Evolutionary conservation across 1,284 basidiomycete species (phyloP), one percentile per base, ranked within the genome.

Genomic region (Rhodotorula sp.): DNA sequence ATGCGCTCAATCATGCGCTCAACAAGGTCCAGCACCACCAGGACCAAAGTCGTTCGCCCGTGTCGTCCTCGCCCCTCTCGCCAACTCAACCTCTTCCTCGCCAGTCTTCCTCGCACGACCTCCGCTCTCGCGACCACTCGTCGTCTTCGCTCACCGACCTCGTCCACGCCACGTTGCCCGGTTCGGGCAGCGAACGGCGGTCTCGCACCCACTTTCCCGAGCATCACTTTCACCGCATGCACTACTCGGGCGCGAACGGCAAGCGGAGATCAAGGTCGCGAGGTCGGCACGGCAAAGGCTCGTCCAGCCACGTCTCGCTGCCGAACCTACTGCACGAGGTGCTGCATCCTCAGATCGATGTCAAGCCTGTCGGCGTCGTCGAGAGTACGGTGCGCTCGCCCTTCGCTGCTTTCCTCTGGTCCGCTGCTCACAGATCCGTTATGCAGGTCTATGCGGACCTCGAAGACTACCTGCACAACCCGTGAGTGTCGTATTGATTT

Each of bases 291-390:
- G n/a, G 52, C 53, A 68, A 73, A 30, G 46, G 47, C 53, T 60
- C 64, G 18, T 56, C 67, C 46, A 65, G 62, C 53, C 68, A 70
- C 40, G 47, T 70, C 50, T 63, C 59, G 15, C 34, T 75, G 5
- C 65, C 69, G 2, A 62, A 57, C 6, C 46, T 75, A 13, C 54
- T 75, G 22, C 74, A 71, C 59, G 74, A 73, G 9, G 69, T 75
- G 7, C 55, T 75, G 15, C 74, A 75, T 31, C 69, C 74, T 1
- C 64, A 71, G 6, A 52, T 71, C 30, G 69, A 72, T 46, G 50
- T 69, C 15, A 47, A 62, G 28, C 86, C 86, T 0, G 91, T 93
- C 0, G 91, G 90, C 0, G 86, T 91, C 15, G 92, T 92, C 74
- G 91, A 93, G 80, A 87, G 86, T 18, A 87, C 89, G 76, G 81